Evolutionary conservation across 2,329 filamentous ascomycete genomes (phyloP).

Genomic region (Aspergillus tanneri): DNA sequence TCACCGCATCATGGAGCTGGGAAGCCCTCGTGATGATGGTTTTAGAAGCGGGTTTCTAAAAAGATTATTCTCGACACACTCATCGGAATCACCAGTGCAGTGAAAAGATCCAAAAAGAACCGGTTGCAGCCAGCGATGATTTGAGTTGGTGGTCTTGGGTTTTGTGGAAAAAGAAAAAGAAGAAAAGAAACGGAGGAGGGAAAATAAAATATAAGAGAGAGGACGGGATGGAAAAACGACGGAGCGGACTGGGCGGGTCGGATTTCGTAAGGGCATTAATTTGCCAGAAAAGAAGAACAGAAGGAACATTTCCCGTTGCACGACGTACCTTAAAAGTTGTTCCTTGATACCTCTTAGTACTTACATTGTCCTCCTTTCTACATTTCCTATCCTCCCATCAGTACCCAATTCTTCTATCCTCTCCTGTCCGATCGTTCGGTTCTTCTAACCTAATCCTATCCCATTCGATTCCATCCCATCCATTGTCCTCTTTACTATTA

Average conservation of each 20-base stretch:
- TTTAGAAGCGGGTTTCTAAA: conserved; percentile 65
- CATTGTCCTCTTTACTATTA: background rate
- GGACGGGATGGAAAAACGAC: conserved; percentile 31
- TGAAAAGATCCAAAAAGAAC: conserved; percentile 40
- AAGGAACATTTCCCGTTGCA: conserved; percentile 1
- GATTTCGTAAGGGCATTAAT: no score
- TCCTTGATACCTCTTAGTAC: background rate
- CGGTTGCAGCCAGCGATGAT: conserved; percentile 63
- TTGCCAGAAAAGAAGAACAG: conserved; percentile 20
- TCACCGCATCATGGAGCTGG: conserved; percentile 47
- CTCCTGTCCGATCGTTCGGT: no score
- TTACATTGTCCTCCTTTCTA: background rate
- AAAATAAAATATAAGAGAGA: conserved; percentile 20
- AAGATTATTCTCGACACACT: conserved; percentile 66
- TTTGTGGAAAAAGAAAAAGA: conserved; percentile 45
- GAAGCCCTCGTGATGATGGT: conserved; percentile 70
- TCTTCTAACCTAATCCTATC: background rate
- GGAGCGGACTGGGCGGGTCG: conserved; percentile 28
- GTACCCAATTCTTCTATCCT: background rate
- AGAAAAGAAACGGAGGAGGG: conserved; percentile 21
- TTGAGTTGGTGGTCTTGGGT: conserved; percentile 70
- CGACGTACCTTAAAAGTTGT: conserved; percentile 1
- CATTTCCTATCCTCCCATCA: background rate
- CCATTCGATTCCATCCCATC: background rate
- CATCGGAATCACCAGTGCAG: conserved; percentile 70